phyloP scores from a whole-genome alignment of 2,329 filamentous ascomycete species.

The Exutisphaerella laricina region DNA sequence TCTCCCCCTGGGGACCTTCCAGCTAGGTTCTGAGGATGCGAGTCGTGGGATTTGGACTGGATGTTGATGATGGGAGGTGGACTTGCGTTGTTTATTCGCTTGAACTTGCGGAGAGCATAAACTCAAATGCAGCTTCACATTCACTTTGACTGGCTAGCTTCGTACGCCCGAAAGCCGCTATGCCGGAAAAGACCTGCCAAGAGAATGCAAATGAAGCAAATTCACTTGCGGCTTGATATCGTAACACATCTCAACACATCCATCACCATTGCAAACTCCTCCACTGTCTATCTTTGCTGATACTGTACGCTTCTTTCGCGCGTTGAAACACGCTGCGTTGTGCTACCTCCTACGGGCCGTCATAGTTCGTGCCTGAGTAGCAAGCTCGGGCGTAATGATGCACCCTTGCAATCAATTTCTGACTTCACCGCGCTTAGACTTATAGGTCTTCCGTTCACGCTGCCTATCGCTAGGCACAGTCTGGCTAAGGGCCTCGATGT shows the following conservation, averaged over 20 bases:
- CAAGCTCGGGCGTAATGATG: neutral
- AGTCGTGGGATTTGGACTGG: neutral
- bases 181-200: neutral
- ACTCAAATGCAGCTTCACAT: neutral
- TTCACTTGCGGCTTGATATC: neutral
- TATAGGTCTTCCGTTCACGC: too few species aligned
- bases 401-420: neutral
- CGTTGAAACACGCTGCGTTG: too few species aligned
- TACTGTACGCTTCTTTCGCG: too few species aligned
- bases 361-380: neutral
- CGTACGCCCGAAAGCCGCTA: neutral
- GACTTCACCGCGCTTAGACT: too few species aligned
- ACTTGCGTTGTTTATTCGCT: constrained; percentile 4
- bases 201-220: neutral
- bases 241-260: neutral
- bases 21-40: neutral
- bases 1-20: neutral
- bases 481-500: too few species aligned
- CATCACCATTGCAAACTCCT: neutral
- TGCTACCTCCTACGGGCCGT: neutral
- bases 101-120: constrained; percentile 1
- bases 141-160: too few species aligned
- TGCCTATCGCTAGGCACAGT: too few species aligned
- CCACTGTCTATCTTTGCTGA: too few species aligned
- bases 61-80: neutral